Evolutionary conservation across 148 eudicot genomes (phyloP).

Genomic region (Heliosperma pusillum): DNA sequence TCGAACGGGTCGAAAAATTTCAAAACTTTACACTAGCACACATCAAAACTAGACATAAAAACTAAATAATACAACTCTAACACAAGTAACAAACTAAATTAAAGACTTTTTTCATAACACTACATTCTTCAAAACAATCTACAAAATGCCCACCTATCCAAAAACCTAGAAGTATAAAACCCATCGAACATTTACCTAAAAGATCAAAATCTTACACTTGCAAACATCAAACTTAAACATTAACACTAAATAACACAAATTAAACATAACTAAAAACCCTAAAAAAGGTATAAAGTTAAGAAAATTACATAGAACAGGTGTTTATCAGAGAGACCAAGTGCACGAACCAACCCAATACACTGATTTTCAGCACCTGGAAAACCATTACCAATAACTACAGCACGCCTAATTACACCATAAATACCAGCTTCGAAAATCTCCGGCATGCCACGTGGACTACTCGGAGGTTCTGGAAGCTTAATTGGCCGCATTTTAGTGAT

Average conservation of each 20-base stretch:
- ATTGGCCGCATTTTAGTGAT: slow-evolving; percentile 67
- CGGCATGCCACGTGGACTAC: slow-evolving; percentile 67
- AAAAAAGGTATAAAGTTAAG: neutral
- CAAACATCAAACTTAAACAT: neutral
- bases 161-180: neutral
- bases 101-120: neutral
- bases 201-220: neutral
- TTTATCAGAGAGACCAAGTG: slow-evolving; percentile 78
- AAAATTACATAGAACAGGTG: slow-evolving; percentile 69
- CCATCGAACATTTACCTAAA: neutral
- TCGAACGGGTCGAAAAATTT: neutral
- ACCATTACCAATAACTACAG: slow-evolving; percentile 83
- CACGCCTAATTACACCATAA: slow-evolving; percentile 75
- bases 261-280: neutral
- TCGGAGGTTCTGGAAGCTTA: slow-evolving; percentile 86
- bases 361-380: slow-evolving; percentile 86
- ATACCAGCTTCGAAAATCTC: slow-evolving; percentile 89
- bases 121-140: neutral
- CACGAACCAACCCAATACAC: slow-evolving; percentile 81
- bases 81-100: too few species aligned
- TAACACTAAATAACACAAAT: neutral
- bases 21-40: neutral
- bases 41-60: neutral
- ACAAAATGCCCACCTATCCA: neutral
- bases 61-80: too few species aligned